phyloP scores from a whole-genome alignment of 2,329 filamentous ascomycete genomes.

The Sporothrix variecibatus region DNA sequence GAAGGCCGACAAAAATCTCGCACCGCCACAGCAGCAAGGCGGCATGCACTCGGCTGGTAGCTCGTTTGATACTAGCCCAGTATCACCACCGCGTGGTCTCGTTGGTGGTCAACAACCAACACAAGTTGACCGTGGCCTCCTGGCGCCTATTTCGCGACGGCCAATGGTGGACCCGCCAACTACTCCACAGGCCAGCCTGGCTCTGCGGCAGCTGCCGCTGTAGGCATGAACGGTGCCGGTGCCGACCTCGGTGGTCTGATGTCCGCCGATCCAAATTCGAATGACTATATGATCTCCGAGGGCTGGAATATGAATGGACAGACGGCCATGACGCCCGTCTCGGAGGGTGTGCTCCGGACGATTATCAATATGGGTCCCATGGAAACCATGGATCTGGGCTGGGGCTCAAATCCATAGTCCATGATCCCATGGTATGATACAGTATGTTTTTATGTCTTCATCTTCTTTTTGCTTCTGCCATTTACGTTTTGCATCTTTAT shows the following conservation, averaged over 20 bases:
- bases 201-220: neutral
- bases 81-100: conserved; percentile 38
- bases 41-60: conserved; percentile 36
- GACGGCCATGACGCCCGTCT: conserved; percentile 55
- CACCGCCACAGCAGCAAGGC: conserved; percentile 31
- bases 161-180: neutral
- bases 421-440: neutral
- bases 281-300: conserved; percentile 46
- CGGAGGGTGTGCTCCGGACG: conserved; percentile 58
- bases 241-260: conserved; percentile 25
- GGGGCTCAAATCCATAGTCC: conserved; percentile 41
- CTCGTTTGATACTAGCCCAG: conserved; percentile 57
- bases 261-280: conserved; percentile 38
- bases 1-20: conserved; percentile 42
- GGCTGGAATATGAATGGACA: conserved; percentile 49
- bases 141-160: conserved; percentile 44
- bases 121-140: conserved; percentile 42
- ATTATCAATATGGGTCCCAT: conserved; percentile 62
- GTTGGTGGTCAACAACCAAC: conserved; percentile 25
- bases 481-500: neutral
- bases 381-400: conserved; percentile 59
- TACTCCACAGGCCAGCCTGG: conserved; percentile 35
- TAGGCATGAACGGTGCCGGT: conserved; percentile 9
- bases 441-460: neutral
- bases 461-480: neutral